Evolutionary conservation across 1,284 basidiomycete species (phyloP), one percentile per base, ranked within the genome.

Genomic region (Coriolopsis trogii): DNA sequence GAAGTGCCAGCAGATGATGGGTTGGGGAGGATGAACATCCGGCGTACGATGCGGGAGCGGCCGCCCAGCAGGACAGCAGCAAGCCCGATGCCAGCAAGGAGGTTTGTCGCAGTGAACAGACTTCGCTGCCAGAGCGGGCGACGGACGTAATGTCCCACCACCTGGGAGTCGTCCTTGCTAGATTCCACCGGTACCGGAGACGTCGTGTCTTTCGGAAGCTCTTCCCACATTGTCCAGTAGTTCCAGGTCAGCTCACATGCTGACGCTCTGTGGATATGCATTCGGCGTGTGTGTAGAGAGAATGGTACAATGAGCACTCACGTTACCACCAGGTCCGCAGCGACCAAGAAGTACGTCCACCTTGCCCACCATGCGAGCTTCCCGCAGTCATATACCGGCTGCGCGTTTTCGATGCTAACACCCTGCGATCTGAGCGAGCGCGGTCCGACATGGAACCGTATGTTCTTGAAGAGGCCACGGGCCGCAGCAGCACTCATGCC

Each of bases 51-150:
- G 39, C 73, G 69, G 15, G 69, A 66, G 31, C 71, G 71, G 6
- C 64, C 62, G 20, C 69, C 65, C 8, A 75, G 47, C 12, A 77
- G 55, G 20, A 68, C 53, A 28, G 61, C 63, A 7, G 69, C 70
- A 38, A 72, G 51, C 41, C 61, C 68, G 28, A 67, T 61, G 28
- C 74, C 72, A n/a, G 69, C 39, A 21, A 59, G 54, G 30, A 73
- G 58, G 38, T 73, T 70, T 3, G 61, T 63, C 2, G 58, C 36
- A 18, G 65, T 69, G 36, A 74, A 64, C 4, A 66, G 58, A 5
- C 64, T 60, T 26, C 75, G 67, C 52, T 75, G 73, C 67, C 69
- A 75, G 15, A 63, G 44, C 9, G 75, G 74, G 12, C 72, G 70
- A 7, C 65, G 64, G 13, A 63, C 67, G 48, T 65, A 70, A 25